phyloP scores from a whole-genome alignment of 805 yeast genomes.

The Wickerhamiella dianesei region DNA sequence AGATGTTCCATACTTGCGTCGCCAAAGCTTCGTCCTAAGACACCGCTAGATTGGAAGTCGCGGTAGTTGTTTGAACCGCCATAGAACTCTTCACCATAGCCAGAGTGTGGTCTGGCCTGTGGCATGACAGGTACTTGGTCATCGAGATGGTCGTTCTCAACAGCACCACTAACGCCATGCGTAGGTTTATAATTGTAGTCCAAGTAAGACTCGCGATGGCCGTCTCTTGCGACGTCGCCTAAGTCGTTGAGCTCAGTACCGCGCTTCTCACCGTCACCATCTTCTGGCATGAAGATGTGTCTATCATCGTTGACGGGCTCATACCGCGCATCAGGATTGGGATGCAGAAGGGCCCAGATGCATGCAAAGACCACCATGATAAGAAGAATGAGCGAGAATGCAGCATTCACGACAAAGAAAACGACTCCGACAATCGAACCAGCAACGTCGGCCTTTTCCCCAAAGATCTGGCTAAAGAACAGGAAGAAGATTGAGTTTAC shows the following conservation, averaged over 20 bases:
- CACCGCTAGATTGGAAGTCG: slow-evolving; percentile 2
- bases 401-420: slow-evolving; percentile 79
- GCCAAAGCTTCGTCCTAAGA: neutral
- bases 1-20: neutral
- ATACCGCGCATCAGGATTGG: slow-evolving; percentile 90
- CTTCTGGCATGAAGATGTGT: slow-evolving; percentile 61
- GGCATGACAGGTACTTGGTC: slow-evolving; percentile 1
- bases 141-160: neutral
- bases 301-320: slow-evolving; percentile 96
- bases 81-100: neutral
- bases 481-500: slow-evolving; percentile 75
- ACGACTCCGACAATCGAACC: slow-evolving; percentile 86
- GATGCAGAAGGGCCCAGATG: slow-evolving; percentile 64
- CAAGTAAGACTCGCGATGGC: slow-evolving; percentile 19
- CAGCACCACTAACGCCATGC: neutral
- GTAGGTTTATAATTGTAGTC: slow-evolving; percentile 12
- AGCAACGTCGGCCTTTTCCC: slow-evolving; percentile 65
- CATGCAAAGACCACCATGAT: slow-evolving; percentile 83
- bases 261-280: slow-evolving; percentile 16
- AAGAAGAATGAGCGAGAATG: slow-evolving; percentile 66
- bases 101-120: slow-evolving; percentile 1
- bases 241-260: slow-evolving; percentile 59
- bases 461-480: slow-evolving; percentile 75
- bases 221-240: slow-evolving; percentile 38
- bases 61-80: neutral